A percentile compares a stretch with the other conserved stretches of the same genome.
These are phyloP conservation scores for Tylopilus vinaceipallidus DNA, from an alignment of 768 basidiomycete genomes.

Conservation along the genomic window DNA sequence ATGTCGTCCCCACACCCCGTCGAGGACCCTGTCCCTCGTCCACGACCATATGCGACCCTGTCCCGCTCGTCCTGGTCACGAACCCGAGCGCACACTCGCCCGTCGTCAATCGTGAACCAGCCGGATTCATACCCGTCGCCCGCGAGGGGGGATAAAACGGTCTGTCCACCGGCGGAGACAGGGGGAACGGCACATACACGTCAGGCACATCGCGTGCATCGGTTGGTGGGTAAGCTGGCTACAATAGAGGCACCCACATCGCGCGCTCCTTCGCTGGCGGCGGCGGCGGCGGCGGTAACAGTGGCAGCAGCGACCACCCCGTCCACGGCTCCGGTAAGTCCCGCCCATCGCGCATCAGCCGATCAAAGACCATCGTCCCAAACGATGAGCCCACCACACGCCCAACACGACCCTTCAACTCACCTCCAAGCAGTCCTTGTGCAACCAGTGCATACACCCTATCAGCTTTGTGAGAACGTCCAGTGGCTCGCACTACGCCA, in stretches of 20 bases:
- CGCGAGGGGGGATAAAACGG: conserved; percentile 9
- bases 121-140: neutral
- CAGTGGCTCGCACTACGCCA: conserved; percentile 55
- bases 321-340: neutral
- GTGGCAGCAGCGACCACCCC: conserved; percentile 1
- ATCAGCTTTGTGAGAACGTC: conserved; percentile 65
- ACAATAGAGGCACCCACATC: conserved; percentile 4
- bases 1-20: too few relatives aligned
- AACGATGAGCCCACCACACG: too few relatives aligned
- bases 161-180: neutral
- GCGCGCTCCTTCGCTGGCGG: conserved; percentile 3
- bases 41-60: conserved; percentile 8
- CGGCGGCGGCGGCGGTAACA: neutral
- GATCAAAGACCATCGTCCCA: conserved; percentile 20
- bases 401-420: conserved; percentile 15
- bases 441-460: conserved; percentile 79
- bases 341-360: conserved; percentile 18
- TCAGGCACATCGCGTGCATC: conserved; percentile 5
- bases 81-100: conserved; percentile 15
- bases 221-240: neutral
- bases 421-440: conserved; percentile 75
- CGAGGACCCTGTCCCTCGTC: too few relatives aligned
- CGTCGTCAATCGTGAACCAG: conserved; percentile 11
- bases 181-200: neutral
- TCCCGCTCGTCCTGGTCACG: conserved; percentile 10